Evolutionary conservation across 1,284 basidiomycete genomes (phyloP).

Genomic region (Moesziomyces parantarcticus): DNA sequence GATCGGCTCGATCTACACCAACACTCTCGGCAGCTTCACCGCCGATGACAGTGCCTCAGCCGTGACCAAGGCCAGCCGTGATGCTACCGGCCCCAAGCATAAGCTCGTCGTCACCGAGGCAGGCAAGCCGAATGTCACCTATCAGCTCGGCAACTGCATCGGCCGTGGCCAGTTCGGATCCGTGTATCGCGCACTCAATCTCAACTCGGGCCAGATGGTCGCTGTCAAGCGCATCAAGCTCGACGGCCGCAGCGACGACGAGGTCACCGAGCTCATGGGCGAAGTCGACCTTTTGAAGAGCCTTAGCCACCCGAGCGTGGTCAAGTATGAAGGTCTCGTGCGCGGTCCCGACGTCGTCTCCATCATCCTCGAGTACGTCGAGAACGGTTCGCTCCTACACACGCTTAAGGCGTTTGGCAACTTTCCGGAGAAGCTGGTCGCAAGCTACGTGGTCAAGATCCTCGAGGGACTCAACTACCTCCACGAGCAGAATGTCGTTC

Average conservation of each 20-base stretch:
- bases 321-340: constrained; percentile 87
- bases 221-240: constrained; percentile 97
- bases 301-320: constrained; percentile 92
- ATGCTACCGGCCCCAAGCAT: constrained; percentile 69
- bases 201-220: constrained; percentile 70
- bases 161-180: constrained; percentile 95
- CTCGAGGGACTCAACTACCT: constrained; percentile 94
- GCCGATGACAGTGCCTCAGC: constrained; percentile 42
- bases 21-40: constrained; percentile 52
- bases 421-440: constrained; percentile 96
- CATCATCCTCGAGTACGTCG: constrained; percentile 73
- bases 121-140: constrained; percentile 81
- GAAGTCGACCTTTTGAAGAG: constrained; percentile 99
- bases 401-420: constrained; percentile 76
- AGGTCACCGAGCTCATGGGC: constrained; percentile 99
- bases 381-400: constrained; percentile 77
- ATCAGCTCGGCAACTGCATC: constrained; percentile 80
- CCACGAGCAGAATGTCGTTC: constrained; percentile 82
- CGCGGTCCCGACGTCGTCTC: constrained; percentile 36
- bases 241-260: constrained; percentile 93
- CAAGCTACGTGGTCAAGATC: constrained; percentile 85
- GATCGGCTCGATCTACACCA: constrained; percentile 57
- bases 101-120: constrained; percentile 83
- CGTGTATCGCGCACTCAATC: constrained; percentile 90
- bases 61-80: constrained; percentile 31